These are phyloP conservation scores for Candolleomyces efflorescens DNA, from an alignment of 768 basidiomycete species.

Conservation along the genomic window DNA sequence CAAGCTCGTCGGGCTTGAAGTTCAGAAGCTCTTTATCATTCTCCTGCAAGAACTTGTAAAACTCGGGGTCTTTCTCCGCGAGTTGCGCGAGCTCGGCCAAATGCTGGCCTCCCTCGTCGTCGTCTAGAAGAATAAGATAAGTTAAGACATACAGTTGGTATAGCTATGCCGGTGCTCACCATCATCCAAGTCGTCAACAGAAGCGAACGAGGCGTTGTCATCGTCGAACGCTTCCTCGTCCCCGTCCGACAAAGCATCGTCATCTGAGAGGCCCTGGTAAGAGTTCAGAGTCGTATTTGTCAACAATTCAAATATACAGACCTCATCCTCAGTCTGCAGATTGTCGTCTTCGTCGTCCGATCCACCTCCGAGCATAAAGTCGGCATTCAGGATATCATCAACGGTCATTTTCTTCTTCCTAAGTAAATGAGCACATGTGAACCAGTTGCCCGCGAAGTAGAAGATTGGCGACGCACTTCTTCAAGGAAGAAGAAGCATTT, in stretches of 20 bases:
- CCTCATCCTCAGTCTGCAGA: constrained; percentile 12
- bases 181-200: constrained; percentile 77
- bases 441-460: too few relatives aligned
- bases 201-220: constrained; percentile 68
- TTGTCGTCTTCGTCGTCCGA: constrained; percentile 37
- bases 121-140: constrained; percentile 26
- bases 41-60: constrained; percentile 96
- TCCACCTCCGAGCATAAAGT: constrained; percentile 65
- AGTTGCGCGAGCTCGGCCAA: constrained; percentile 80
- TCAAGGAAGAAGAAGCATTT: constrained; percentile 8
- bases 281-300: constrained; percentile 2
- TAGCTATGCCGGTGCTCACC: constrained; percentile 12
- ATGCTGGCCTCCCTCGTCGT: constrained; percentile 73
- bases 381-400: constrained; percentile 69
- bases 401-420: constrained; percentile 60
- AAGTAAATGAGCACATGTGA: too few relatives aligned
- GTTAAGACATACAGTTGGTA: not conserved
- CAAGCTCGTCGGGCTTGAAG: constrained; percentile 47
- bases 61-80: constrained; percentile 97
- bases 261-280: constrained; percentile 18
- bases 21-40: constrained; percentile 90
- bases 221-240: constrained; percentile 33
- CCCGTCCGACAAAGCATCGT: constrained; percentile 26
- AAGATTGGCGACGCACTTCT: not conserved
- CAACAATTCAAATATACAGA: constrained; percentile 5